phyloP scores from a whole-genome alignment of 495 filamentous ascomycete species.

The Pseudomonodictys pantanalensis region DNA sequence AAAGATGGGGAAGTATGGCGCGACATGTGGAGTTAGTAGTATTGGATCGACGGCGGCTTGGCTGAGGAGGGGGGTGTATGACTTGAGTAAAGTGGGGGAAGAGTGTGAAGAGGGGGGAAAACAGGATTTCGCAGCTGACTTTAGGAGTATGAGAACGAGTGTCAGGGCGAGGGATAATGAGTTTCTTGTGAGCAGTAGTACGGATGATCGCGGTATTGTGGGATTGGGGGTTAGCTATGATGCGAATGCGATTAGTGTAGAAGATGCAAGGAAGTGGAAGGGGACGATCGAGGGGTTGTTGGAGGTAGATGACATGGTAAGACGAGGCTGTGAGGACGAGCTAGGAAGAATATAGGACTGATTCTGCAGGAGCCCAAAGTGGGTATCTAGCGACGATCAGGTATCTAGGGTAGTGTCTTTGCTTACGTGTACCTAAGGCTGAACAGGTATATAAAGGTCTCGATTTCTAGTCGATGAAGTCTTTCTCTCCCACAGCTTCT shows the following conservation, averaged over 20 bases:
- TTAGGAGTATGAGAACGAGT: constrained; percentile 13
- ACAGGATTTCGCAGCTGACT: constrained; percentile 31
- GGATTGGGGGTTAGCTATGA: constrained; percentile 36
- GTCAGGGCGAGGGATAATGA: constrained; percentile 40
- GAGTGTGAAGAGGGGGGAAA: constrained; percentile 8
- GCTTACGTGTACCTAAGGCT: no score
- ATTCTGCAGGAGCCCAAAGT: no score
- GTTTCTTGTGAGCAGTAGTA: constrained; percentile 38
- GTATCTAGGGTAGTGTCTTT: no score
- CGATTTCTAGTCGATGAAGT: no score
- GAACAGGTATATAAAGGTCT: no score
- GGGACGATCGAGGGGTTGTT: no score
- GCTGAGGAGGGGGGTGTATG: constrained; percentile 19
- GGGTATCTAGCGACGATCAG: no score
- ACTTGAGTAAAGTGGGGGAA: constrained; percentile 1
- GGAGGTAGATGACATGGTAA: no score
- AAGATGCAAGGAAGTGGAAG: no score
- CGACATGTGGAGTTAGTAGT: constrained; percentile 41
- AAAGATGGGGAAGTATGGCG: constrained; percentile 22
- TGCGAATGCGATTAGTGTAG: constrained; percentile 33
- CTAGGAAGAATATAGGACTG: no score
- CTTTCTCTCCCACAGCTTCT: no score
- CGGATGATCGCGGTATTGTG: constrained; percentile 30
- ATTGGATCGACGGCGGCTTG: constrained; percentile 35
- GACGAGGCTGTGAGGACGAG: no score